A percentile compares a stretch with the other conserved stretches of the same genome.
These are phyloP conservation scores for Endothia cerciana DNA, from an alignment of 2,329 filamentous ascomycete species.

Conservation along the genomic window DNA sequence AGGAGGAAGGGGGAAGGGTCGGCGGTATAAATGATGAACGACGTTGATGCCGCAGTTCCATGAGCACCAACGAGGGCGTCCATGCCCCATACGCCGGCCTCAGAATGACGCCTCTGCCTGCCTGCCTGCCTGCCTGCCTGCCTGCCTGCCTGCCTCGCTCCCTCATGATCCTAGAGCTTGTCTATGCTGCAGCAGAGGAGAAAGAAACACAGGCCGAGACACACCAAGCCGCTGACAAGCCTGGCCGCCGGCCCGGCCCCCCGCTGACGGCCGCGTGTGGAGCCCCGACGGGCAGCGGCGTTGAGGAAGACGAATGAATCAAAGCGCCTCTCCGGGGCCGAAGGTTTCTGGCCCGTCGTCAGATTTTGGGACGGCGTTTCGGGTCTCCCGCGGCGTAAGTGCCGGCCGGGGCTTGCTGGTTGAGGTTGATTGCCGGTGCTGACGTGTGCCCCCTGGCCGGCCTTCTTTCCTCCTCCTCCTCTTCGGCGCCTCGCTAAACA, in stretches of 20 bases:
- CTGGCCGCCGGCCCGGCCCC: background rate
- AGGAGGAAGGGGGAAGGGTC: background rate
- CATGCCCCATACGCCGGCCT: background rate
- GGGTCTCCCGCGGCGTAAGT: background rate
- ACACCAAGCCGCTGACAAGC: background rate
- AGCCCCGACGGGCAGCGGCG: no score
- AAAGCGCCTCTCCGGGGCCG: background rate
- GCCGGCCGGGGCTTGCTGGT: background rate
- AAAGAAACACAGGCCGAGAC: background rate
- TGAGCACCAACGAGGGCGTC: background rate
- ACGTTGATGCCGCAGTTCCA: no score
- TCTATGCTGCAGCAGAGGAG: no score
- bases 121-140: no score
- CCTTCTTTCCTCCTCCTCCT: background rate
- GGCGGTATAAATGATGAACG: background rate
- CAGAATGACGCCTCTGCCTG: background rate
- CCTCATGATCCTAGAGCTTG: no score
- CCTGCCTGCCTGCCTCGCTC: no score
- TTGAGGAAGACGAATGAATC: background rate
- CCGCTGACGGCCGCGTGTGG: no score
- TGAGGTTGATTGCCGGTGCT: background rate
- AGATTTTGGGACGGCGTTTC: background rate
- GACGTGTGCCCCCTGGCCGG: conserved; percentile 11
- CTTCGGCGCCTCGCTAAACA: background rate
- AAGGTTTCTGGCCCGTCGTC: background rate